Percentiles rank a stretch among this genome's conserved stretches.
phyloP scores from a whole-genome alignment of 768 basidiomycete genomes.

The Austroboletus eburneus region DNA sequence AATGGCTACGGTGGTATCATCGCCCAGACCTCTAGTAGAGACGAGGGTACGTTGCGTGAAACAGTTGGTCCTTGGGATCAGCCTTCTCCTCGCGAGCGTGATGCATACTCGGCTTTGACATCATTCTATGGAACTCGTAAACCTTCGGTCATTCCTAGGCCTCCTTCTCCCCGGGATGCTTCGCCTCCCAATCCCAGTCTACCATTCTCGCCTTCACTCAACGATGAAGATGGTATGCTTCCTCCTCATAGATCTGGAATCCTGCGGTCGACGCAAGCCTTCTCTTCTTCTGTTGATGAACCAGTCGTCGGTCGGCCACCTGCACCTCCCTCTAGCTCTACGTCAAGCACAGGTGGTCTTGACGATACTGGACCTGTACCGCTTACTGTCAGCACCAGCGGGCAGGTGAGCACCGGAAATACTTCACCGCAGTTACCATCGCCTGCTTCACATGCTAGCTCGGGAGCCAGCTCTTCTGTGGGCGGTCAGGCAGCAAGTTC shows the following conservation, averaged over 20 bases:
- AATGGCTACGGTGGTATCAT: conserved; percentile 25
- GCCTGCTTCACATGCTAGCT: conserved; percentile 63
- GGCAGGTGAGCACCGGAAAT: conserved; percentile 28
- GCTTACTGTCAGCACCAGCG: conserved; percentile 48
- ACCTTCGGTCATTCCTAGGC: conserved; percentile 17
- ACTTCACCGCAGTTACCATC: conserved; percentile 73
- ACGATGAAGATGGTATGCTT: conserved; percentile 32
- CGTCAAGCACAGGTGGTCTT: conserved; percentile 45
- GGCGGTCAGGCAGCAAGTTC: conserved; percentile 29
- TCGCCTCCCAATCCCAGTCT: conserved; percentile 25
- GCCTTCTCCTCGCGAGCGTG: conserved; percentile 32
- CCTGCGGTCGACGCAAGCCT: conserved; percentile 24
- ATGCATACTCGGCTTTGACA: conserved; percentile 22
- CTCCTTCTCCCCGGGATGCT: conserved; percentile 24
- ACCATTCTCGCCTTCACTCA: conserved; percentile 21
- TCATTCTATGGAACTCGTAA: conserved; percentile 29
- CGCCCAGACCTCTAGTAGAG: conserved; percentile 22
- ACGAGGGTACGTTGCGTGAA: conserved; percentile 24
- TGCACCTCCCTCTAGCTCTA: conserved; percentile 34
- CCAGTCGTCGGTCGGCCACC: conserved; percentile 27
- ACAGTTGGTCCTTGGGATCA: conserved; percentile 32
- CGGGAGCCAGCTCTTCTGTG: conserved; percentile 36
- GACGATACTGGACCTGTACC: conserved; percentile 24
- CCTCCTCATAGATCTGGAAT: conserved; percentile 28
- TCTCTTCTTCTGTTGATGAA: conserved; percentile 24